Conservation (phyloP, 129 eudicot genomes). For the Flaveria bidentis region DNA sequence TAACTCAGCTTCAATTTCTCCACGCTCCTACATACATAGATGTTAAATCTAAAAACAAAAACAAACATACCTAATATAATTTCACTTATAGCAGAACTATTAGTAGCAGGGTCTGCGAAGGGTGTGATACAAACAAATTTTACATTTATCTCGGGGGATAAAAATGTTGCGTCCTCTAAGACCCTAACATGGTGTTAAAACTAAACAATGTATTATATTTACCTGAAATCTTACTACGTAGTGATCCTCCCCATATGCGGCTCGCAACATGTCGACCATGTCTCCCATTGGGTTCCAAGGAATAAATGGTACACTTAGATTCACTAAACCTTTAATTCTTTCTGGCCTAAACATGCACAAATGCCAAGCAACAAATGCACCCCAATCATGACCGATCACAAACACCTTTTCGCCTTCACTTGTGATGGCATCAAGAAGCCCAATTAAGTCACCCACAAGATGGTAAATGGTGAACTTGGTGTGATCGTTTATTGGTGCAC, state of each 20-base stretch:
- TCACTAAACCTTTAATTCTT: slow-evolving; percentile 48
- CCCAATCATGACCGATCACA: slow-evolving; percentile 63
- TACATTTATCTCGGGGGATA: no score
- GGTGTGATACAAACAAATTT: no score
- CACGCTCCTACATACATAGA: slow-evolving; percentile 45
- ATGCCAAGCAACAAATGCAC: slow-evolving; percentile 46
- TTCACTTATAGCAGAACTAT: no score
- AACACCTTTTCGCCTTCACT: slow-evolving; percentile 43
- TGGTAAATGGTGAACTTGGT: slow-evolving; percentile 46
- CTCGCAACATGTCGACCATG: slow-evolving; percentile 20
- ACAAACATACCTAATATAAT: no score
- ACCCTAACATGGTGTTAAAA: no score
- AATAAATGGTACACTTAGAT: slow-evolving; percentile 42
- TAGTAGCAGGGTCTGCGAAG: no score
- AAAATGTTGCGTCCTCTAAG: no score
- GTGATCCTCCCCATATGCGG: slow-evolving; percentile 45
- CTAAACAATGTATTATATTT: no score
- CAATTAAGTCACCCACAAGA: slow-evolving; percentile 47
- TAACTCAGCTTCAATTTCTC: slow-evolving; percentile 60
- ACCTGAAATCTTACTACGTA: slow-evolving; percentile 60
- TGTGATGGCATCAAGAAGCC: slow-evolving; percentile 41
- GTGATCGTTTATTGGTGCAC: slow-evolving; percentile 38
- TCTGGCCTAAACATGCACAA: slow-evolving; percentile 49
- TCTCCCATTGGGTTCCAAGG: slow-evolving; percentile 44
- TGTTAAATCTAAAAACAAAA: no score